Base-by-base conservation (phyloP, 148 eudicot genomes). In the Rheum nobile region DNA sequence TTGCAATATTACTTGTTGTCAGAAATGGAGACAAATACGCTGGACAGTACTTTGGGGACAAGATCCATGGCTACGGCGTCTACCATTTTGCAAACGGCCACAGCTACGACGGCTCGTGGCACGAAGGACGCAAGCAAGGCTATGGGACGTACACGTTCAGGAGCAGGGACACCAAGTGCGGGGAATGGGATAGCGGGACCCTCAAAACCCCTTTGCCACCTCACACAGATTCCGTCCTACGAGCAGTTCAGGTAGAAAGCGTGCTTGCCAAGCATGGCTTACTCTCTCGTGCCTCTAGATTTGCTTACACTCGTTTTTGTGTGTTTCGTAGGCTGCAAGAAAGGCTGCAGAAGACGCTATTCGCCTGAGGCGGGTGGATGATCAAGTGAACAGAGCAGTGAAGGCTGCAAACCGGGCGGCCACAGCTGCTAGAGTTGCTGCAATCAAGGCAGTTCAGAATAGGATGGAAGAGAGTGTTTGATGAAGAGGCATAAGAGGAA, bases 21-120 rank as follows among this genome's bases (percentile, higher is more conserved):
- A 94, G 98, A 77, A 94, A 94, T 70, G 98, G 98, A 19, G 98
- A 94, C 76, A 80, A 86, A 80, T 94, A 94, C 72, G 97, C 90
- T 1, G 98, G 98, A 41, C 97, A 94, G 82, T 94, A 94, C 80
- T 94, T 94, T 52, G 97, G 89, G 22, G 98, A 94, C 82, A 91
- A 89, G 76, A 83, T 90, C 35, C 98, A 94, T 63, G 98, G 98
- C 11, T 94, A 89, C 79, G 98, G 98, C 12, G 90, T 91, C n/a
- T 94, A 94, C 76, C 93, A 87, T 67, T 94, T 94, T 73, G 90
- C 98, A 1, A 91, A 91, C 55, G 91, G 96, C 13, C 98, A 94
- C 68, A 79, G 83, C 52, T 94, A 91, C 11, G 96, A 94, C 75
- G 98, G 98, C 0, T 88, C 96, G 1, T 94, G 98, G 98, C 98